A percentile compares a stretch with the other conserved stretches of the same genome.
Evolutionary conservation across 23 red algal genomes (phyloP).

Genomic region (Gracilariopsis chorda): DNA sequence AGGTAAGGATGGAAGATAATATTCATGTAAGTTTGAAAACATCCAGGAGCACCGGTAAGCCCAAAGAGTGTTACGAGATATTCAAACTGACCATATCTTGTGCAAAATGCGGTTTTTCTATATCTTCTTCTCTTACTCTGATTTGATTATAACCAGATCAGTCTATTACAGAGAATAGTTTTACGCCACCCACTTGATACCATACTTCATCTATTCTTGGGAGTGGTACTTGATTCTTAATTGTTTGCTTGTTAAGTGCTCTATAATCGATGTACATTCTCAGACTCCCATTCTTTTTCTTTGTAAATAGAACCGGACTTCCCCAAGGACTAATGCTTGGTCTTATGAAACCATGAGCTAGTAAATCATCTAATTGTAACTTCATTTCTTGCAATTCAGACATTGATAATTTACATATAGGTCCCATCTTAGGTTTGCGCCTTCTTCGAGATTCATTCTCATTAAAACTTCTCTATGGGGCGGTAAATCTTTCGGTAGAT

Average conservation of each 20-base stretch:
- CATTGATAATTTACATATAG: constrained; percentile 26
- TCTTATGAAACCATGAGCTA: neutral
- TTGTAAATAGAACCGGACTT: constrained; percentile 11
- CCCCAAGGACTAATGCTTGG: constrained; percentile 38
- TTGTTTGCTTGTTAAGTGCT: constrained; percentile 30
- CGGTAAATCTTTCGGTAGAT: neutral
- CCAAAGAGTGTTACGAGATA: constrained; percentile 48
- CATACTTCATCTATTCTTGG: constrained; percentile 54
- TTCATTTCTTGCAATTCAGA: constrained; percentile 12
- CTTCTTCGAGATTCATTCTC: constrained; percentile 7
- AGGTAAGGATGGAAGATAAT: constrained; percentile 2
- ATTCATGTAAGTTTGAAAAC: constrained; percentile 46
- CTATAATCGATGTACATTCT: constrained; percentile 25
- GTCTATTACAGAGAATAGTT: constrained; percentile 32
- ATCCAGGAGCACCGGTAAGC: constrained; percentile 1
- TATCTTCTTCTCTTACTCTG: neutral
- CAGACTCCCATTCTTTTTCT: neutral
- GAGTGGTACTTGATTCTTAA: constrained; percentile 8
- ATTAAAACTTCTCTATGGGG: constrained; percentile 2
- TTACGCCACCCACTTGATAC: constrained; percentile 30
- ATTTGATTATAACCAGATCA: constrained; percentile 30
- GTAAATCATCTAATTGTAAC: neutral
- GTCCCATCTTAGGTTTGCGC: constrained; percentile 1
- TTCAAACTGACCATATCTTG: constrained; percentile 36
- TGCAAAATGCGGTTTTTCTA: neutral